Conservation (phyloP, 176 grass and related monocot genomes). For the Aechmea fasciata region DNA sequence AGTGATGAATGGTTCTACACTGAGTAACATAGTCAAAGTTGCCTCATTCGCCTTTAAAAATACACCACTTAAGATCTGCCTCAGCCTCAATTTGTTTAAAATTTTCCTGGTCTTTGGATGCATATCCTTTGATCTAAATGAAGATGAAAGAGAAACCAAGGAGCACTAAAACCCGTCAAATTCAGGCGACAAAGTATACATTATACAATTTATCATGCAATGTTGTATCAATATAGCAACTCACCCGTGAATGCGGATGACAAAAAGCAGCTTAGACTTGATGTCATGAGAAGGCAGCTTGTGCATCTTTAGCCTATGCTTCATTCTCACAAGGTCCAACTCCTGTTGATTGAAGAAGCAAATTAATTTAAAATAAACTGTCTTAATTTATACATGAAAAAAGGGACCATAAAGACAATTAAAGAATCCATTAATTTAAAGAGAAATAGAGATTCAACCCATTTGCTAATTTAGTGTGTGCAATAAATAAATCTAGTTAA, state of each 20-base stretch:
- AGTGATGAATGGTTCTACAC: conserved; percentile 65
- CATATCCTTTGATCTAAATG: conserved; percentile 53
- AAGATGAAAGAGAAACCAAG: neutral
- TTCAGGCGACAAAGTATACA: neutral
- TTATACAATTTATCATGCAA: neutral
- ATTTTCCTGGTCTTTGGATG: conserved; percentile 61
- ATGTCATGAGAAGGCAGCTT: conserved; percentile 32
- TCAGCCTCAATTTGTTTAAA: conserved; percentile 50
- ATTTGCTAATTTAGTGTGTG: neutral
- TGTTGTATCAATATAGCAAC: conserved; percentile 4
- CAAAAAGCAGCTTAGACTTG: conserved; percentile 63
- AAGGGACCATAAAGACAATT: neutral
- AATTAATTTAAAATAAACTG: neutral
- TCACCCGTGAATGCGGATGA: conserved; percentile 76
- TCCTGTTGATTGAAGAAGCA: conserved; percentile 26
- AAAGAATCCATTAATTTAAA: neutral
- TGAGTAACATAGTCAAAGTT: conserved; percentile 58
- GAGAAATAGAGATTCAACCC: neutral
- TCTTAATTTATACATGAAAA: too few relatives aligned
- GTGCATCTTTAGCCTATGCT: conserved; percentile 50
- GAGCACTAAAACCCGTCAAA: neutral
- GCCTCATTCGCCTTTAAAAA: conserved; percentile 68
- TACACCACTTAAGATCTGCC: conserved; percentile 51
- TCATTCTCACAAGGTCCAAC: conserved; percentile 60
- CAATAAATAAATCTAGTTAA: too few relatives aligned